Evolutionary conservation across 176 grass and related monocot species (phyloP), one percentile per base, ranked within the genome.

Genomic region (Secale cereale): DNA sequence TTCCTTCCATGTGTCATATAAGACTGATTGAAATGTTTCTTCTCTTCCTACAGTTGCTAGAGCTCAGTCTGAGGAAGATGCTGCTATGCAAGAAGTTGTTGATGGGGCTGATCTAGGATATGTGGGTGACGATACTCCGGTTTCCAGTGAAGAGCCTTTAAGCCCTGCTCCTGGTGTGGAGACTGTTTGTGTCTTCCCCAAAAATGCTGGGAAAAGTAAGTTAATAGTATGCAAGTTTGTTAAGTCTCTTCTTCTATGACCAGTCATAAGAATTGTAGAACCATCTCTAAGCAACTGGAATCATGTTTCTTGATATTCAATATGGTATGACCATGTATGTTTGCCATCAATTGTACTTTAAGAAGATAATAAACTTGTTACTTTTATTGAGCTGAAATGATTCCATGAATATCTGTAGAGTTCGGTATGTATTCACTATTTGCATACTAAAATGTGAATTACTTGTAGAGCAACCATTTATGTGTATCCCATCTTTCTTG

Each of bases 151-250:
- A 73, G 83, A 11, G 77, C 89, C 91, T 76, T 78, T 94, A 76
- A 91, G 86, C 66, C 88, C 90, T 12, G 91, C 93, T 79, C 41
- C 91, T 91, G 93, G 93, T 83, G 85, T 96, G 15, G 87, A 91
- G 83, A 99, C 93, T 70, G 57, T 96, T 70, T 94, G 81, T 8
- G 74, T 95, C 32, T 99, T 99, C 67, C 97, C 97, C 39, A 99
- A 99, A 92, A 99, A 99, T 75, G 32, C 88, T 84, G 91, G 85
- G 13, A 99, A 96, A 99, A 80, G 97, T 94, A 83, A 94, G 86
- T 85, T 16, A 13, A 15, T 17, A 6, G 20, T 28, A 31, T 83
- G 9, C 30, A 59, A 82, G 74, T n/a, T 76, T 67, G 39, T 4
- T 22, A 23, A 65, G 23, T 9, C 12, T 76, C 23, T 52, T 76